Percentiles rank a stretch among this genome's conserved stretches.
Conservation (phyloP, 176 grass and related monocot genomes). For the Bolboschoenus planiculmis region DNA sequence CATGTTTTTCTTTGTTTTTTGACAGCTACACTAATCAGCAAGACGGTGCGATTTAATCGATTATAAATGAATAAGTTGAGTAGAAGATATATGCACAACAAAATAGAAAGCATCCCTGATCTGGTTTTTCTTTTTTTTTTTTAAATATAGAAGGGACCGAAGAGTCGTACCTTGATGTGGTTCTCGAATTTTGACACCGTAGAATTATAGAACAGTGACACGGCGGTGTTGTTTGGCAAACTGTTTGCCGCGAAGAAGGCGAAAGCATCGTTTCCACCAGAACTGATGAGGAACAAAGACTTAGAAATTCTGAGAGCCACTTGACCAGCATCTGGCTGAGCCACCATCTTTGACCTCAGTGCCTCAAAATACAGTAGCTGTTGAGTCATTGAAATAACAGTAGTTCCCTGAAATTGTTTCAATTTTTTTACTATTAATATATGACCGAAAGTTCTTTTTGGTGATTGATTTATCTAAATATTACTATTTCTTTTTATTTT, state of each 20-base stretch:
- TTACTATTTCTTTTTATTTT: neutral
- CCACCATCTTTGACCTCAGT: constrained; percentile 35
- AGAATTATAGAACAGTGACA: constrained; percentile 36
- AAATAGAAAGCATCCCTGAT: neutral
- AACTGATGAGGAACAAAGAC: constrained; percentile 62
- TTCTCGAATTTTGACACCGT: constrained; percentile 46
- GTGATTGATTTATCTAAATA: neutral
- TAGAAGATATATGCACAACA: neutral
- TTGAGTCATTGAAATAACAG: constrained; percentile 51
- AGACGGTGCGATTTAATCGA: neutral
- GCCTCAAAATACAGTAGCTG: constrained; percentile 57
- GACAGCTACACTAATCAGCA: neutral
- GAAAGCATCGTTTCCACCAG: constrained; percentile 46
- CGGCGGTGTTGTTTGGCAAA: constrained; percentile 21
- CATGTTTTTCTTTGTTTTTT: neutral
- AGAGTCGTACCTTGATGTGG: constrained; percentile 44
- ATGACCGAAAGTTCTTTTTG: neutral
- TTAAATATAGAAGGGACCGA: neutral
- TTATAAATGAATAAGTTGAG: neutral
- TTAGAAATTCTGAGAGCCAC: constrained; percentile 24
- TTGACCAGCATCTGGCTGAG: neutral
- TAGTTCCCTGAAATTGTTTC: constrained; percentile 37
- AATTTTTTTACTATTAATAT: neutral
- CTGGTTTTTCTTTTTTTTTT: too few relatives aligned
- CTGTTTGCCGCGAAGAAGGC: constrained; percentile 39